Evolutionary conservation across 176 grass and related monocot species (phyloP).

Genomic region (Carex parvula): DNA sequence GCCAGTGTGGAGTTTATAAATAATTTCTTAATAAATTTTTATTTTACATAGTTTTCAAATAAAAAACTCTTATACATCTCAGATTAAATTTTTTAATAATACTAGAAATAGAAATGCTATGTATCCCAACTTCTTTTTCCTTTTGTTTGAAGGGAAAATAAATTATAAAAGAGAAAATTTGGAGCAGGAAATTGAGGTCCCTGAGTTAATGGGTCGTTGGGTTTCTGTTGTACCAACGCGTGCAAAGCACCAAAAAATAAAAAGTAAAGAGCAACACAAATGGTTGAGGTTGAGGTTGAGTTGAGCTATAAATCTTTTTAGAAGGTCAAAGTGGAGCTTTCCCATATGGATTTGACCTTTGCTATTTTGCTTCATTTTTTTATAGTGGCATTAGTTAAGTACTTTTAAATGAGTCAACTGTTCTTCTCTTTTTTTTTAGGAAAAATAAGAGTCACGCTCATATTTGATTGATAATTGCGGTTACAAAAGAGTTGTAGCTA

Average conservation of each 20-base stretch:
- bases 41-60: too few relatives aligned
- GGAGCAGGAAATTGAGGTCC: not conserved
- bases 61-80: too few relatives aligned
- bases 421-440: not conserved
- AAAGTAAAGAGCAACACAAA: not conserved
- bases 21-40: too few relatives aligned
- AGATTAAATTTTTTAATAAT: too few relatives aligned
- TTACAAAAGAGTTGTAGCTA: too few relatives aligned
- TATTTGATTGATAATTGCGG: too few relatives aligned
- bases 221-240: constrained; percentile 6
- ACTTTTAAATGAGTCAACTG: constrained; percentile 11
- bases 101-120: too few relatives aligned
- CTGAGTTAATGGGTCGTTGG: not conserved
- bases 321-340: constrained; percentile 15
- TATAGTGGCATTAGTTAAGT: constrained; percentile 15
- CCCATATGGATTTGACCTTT: not conserved
- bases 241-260: constrained; percentile 12
- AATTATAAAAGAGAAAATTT: not conserved
- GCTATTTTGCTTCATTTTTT: not conserved
- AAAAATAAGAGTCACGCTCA: too few relatives aligned
- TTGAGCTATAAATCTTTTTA: constrained; percentile 12
- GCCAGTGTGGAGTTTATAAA: too few relatives aligned
- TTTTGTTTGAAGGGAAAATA: not conserved
- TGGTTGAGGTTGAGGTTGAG: constrained; percentile 25
- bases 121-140: not conserved